Percentiles rank a stretch among this genome's conserved stretches.
Conservation (phyloP, 2,329 filamentous ascomycete species). For the Microcyclosporella mali region DNA sequence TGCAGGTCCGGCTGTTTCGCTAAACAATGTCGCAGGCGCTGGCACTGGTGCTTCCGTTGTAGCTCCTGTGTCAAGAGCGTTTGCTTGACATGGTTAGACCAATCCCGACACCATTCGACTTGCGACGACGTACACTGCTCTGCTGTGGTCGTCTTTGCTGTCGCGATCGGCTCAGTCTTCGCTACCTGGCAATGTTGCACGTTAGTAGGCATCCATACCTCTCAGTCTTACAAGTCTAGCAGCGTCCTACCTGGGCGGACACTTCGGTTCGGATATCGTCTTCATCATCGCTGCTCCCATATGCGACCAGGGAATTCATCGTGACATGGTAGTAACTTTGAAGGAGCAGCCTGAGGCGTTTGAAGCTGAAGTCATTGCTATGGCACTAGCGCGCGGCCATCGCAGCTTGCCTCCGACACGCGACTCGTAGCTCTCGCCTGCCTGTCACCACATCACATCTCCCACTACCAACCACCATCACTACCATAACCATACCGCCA, state of each 20-base stretch:
- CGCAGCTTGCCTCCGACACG: too few species aligned
- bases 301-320: constrained; percentile 37
- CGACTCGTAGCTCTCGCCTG: too few species aligned
- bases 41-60: neutral
- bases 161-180: constrained; percentile 11
- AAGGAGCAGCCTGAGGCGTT: neutral
- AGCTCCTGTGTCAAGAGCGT: neutral
- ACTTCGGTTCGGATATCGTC: constrained; percentile 25
- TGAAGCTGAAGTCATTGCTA: constrained; percentile 1
- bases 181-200: constrained; percentile 25
- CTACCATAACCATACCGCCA: neutral
- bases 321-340: neutral
- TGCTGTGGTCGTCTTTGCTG: neutral
- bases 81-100: too few species aligned
- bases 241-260: constrained; percentile 36
- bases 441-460: too few species aligned
- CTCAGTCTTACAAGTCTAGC: constrained; percentile 18
- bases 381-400: neutral
- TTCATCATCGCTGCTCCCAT: constrained; percentile 45
- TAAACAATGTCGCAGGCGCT: neutral
- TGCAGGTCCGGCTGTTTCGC: constrained; percentile 4
- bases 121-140: neutral
- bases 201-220: constrained; percentile 45
- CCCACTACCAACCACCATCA: constrained; percentile 1
- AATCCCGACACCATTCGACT: neutral